Evolutionary conservation across 305 asterid genomes (phyloP), one percentile per base, ranked within the genome.

Genomic region (Fraxinus albicans): DNA sequence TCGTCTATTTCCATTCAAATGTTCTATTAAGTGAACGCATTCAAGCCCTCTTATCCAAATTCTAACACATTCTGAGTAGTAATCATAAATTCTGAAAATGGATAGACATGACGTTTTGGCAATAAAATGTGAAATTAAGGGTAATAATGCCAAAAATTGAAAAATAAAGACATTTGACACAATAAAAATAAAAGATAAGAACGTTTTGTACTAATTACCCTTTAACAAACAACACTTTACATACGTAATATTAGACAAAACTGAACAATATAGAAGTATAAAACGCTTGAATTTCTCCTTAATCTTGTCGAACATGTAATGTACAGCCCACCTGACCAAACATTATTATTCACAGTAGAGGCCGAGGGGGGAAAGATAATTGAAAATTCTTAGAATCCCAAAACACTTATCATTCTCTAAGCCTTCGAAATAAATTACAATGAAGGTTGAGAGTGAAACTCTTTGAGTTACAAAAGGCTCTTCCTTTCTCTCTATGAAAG

Each of bases 391-490:
- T 13, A 38, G 44, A 76, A 65, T 38, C 58, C 78, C 58, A 76
- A 77, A 47, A 81, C 82, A 85, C 75, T 84, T 76, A 60, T 80
- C 53, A n/a, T 77, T 29, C 13, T 3, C 83, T 76, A 69, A 44
- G 73, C 89, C 88, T 84, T 84, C 88, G 40, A 72, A 78, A 76
- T 77, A 78, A 86, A 70, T 84, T 89, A 87, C 90, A 90, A 77
- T 36, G 87, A 87, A 89, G 88, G 83, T 29, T 50, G 21, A 12
- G 60, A 15, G 19, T 13, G 58, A 15, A 47, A 47, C 58, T 47
- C 58, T 3, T 3, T 15, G 42, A 58, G 47, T 80, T 81, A 85
- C 89, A 86, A 50, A 87, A 79, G 79, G 27, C 40, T 4, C 65
- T 27, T 81, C 83, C 31, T 33, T 23, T 77, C 81, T 81, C 21